Evolutionary conservation across 2,329 filamentous ascomycete genomes (phyloP).

Genomic region (Trematosphaeria pertusa): DNA sequence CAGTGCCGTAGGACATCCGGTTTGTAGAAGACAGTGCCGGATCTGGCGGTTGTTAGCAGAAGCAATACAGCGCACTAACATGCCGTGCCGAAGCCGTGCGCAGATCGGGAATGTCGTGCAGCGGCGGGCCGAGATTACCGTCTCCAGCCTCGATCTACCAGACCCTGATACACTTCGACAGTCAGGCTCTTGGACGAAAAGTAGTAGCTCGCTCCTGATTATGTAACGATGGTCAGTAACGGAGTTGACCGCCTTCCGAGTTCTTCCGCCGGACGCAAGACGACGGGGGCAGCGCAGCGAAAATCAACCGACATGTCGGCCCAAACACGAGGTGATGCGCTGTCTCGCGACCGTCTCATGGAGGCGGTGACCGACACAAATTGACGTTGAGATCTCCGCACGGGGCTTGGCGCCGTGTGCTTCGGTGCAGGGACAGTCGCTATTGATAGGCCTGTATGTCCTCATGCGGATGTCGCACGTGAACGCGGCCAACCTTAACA

Average conservation of each 20-base stretch:
- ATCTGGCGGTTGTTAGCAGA: slow-evolving; percentile 42
- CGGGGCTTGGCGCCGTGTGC: slow-evolving; percentile 24
- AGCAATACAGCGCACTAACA: too few species aligned
- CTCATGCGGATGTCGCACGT: slow-evolving; percentile 22
- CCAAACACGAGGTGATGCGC: slow-evolving; percentile 3
- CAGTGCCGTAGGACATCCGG: slow-evolving; percentile 81
- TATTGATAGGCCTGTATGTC: neutral
- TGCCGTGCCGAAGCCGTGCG: neutral
- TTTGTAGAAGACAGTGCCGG: slow-evolving; percentile 72
- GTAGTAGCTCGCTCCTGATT: slow-evolving; percentile 76
- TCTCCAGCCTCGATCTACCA: slow-evolving; percentile 80
- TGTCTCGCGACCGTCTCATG: slow-evolving; percentile 3
- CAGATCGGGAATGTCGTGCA: slow-evolving; percentile 21
- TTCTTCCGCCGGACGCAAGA: slow-evolving; percentile 11
- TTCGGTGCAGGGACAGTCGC: slow-evolving; percentile 15
- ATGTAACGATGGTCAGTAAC: slow-evolving; percentile 31
- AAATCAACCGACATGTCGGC: neutral
- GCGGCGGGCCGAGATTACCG: slow-evolving; percentile 59
- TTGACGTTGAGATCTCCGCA: too few species aligned
- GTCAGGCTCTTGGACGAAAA: slow-evolving; percentile 67
- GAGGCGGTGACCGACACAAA: neutral
- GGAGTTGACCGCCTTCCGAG: slow-evolving; percentile 12
- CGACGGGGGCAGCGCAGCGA: neutral
- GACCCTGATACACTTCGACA: slow-evolving; percentile 71
- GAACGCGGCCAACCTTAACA: slow-evolving; percentile 35